Evolutionary conservation across 2,329 filamentous ascomycete genomes (phyloP).

Genomic region (Talaromyces amestolkiae): DNA sequence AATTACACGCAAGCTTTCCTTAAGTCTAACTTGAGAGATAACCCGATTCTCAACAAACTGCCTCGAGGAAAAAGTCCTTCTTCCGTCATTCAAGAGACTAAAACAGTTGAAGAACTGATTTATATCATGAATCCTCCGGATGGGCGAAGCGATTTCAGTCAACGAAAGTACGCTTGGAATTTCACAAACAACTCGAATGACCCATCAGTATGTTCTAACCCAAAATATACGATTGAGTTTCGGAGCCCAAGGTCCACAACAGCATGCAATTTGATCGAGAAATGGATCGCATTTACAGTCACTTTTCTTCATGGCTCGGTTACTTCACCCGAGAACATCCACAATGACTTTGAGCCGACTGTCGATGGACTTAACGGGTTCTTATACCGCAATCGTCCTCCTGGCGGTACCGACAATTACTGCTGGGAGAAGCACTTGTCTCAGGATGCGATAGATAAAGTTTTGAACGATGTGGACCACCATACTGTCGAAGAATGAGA

Average conservation of each 20-base stretch:
- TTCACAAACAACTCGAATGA: background rate
- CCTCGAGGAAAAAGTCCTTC: background rate
- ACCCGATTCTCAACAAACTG: background rate
- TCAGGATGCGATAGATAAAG: background rate
- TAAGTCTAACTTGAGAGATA: background rate
- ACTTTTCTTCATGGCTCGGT: constrained; percentile 3
- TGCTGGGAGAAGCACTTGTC: background rate
- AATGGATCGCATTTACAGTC: constrained; percentile 7
- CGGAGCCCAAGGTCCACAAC: constrained; percentile 1
- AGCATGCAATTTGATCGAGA: background rate
- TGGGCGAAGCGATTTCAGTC: no score
- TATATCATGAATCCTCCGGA: background rate
- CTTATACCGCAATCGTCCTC: background rate
- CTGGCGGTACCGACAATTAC: background rate
- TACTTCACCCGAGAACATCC: background rate
- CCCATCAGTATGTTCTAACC: background rate
- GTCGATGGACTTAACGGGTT: background rate
- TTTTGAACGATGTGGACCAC: background rate
- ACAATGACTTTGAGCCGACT: background rate
- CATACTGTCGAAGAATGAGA: background rate
- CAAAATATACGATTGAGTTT: background rate
- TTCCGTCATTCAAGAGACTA: background rate
- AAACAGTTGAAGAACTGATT: background rate
- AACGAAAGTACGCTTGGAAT: constrained; percentile 8
- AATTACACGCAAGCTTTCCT: background rate